Evolutionary conservation across 2,329 filamentous ascomycete genomes (phyloP), one percentile per base, ranked within the genome.

Genomic region (Dactylonectria macrodidyma): DNA sequence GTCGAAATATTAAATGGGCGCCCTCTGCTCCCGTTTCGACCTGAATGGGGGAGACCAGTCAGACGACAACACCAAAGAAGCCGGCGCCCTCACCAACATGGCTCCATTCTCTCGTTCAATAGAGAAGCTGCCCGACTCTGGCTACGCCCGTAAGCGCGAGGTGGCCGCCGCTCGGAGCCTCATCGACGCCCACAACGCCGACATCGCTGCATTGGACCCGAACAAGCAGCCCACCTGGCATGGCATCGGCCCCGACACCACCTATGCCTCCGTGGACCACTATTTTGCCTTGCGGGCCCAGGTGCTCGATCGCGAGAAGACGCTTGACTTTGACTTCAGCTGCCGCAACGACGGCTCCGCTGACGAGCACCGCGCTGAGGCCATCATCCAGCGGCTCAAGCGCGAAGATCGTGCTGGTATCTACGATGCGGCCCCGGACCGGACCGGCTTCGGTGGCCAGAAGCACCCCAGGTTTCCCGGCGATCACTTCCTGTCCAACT

Each of bases 401-500:
- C 51, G 63, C 12, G 51, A 71, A 8, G 86, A 88, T 67, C 68
- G 79, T 26, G 58, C 70, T 10, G 44, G 65, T 2, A 64, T 86
- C 46, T 88, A 84, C 70, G 76, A 69, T 10, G 56, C 47, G 7
- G 80, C 81, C 14, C 41, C 62, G 10, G 62, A 76, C 7, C 75
- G 80, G 19, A 59, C 46, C 9, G 85, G 85, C 8, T 80, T 79
- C 62, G 79, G 76, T 12, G 83, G 83, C 4, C 86, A 88, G 76
- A 68, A 70, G 24, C 86, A 88, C 62, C 71, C 75, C 3, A 80
- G 83, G 6, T 85, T 86, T 60, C 74, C 84, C 0, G 86, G 85
- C 30, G 88, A 90, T 72, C 89, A 90, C 76, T 91, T 89, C 75
- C 79, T 91, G 26, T 84, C 85, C 59, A 90, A 90, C 72, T 77